Conservation (phyloP, 2,329 filamentous ascomycete species). For the Fusarium pilosicola region DNA sequence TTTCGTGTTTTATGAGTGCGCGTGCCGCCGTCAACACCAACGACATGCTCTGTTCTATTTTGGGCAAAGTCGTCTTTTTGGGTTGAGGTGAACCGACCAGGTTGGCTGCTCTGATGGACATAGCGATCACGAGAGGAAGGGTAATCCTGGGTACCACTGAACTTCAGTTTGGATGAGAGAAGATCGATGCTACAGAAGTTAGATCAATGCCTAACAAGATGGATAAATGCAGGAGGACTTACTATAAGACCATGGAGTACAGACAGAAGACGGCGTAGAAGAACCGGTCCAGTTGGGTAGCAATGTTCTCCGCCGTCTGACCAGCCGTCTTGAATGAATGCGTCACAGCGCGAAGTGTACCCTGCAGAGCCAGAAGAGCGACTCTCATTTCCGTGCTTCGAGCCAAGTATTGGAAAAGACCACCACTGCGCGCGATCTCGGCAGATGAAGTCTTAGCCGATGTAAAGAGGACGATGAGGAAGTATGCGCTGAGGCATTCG, state of each 20-base stretch:
- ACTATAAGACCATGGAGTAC: conserved; percentile 54
- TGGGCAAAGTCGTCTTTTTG: conserved; percentile 21
- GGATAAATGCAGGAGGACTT: conserved; percentile 2
- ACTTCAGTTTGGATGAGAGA: conserved; percentile 47
- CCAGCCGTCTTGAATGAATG: conserved; percentile 52
- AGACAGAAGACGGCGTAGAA: conserved; percentile 53
- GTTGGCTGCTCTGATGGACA: conserved; percentile 5
- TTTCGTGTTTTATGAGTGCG: conserved; percentile 14
- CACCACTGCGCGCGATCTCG: conserved; percentile 43
- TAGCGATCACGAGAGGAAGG: conserved; percentile 24
- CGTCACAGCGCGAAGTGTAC: conserved; percentile 50
- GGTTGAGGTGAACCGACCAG: conserved; percentile 17
- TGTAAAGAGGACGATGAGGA: conserved; percentile 50
- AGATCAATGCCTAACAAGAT: accelerated
- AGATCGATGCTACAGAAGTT: conserved; percentile 43
- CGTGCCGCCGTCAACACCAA: conserved; percentile 10
- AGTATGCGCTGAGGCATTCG: conserved; percentile 52
- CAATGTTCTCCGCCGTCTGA: conserved; percentile 49
- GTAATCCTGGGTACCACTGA: conserved; percentile 19
- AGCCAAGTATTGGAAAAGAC: conserved; percentile 52
- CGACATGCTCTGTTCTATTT: conserved; percentile 17
- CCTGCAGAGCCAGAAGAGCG: conserved; percentile 50
- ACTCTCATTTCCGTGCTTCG: conserved; percentile 52
- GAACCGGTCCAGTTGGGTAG: conserved; percentile 53
- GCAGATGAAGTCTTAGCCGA: conserved; percentile 38